These are phyloP conservation scores for Croton laevigatus DNA, from an alignment of 441 rosid genomes.

Conservation along the genomic window DNA sequence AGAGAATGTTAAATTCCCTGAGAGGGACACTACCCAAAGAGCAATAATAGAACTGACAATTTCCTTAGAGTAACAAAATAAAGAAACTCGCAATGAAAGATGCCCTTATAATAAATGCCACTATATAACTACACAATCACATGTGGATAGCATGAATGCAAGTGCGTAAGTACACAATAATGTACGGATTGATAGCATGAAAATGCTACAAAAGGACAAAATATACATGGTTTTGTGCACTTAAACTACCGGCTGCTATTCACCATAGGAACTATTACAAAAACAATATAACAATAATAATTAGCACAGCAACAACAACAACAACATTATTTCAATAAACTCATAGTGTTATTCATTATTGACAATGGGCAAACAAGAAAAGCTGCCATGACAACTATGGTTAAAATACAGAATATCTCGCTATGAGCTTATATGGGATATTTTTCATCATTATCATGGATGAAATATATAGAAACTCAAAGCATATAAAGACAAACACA, in stretches of 20 bases:
- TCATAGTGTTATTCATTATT: neutral
- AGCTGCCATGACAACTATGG: neutral
- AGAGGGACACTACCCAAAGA: neutral
- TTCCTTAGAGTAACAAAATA: neutral
- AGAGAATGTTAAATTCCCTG: neutral
- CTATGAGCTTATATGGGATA: neutral
- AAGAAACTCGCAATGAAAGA: neutral
- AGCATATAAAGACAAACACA: neutral
- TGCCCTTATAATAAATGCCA: neutral
- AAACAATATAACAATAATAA: neutral
- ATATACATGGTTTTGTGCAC: neutral
- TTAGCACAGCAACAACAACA: neutral
- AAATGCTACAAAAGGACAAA: neutral
- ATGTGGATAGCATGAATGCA: too few species aligned
- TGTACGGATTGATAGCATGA: too few species aligned
- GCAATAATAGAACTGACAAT: neutral
- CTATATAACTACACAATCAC: too few species aligned
- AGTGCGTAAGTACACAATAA: too few species aligned
- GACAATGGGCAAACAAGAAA: neutral
- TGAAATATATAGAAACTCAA: neutral
- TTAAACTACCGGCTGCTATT: neutral
- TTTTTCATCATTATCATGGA: neutral
- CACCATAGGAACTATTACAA: slow-evolving; percentile 2
- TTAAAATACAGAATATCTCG: slow-evolving; percentile 1
- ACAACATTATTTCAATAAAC: neutral